Percentiles rank a stretch among this genome's conserved stretches.
Evolutionary conservation across 306 rosid genomes (phyloP).

Genomic region (Trifolium dubium): DNA sequence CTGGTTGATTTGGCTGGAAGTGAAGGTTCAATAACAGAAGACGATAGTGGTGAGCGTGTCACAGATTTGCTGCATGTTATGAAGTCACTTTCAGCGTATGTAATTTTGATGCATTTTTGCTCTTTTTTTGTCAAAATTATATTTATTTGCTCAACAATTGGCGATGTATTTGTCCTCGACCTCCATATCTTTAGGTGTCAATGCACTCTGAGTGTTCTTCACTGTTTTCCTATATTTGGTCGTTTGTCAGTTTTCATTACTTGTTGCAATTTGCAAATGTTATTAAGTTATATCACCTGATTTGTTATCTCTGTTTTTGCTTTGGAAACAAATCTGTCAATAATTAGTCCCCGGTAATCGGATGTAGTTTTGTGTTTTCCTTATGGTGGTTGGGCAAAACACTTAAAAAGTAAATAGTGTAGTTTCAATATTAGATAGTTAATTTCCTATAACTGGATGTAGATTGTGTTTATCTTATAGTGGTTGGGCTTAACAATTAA

Average conservation of each 20-base stretch:
- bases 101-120: slow-evolving; percentile 38
- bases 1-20: slow-evolving; percentile 97
- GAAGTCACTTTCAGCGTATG: slow-evolving; percentile 99
- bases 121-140: slow-evolving; percentile 29
- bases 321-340: slow-evolving; percentile 7
- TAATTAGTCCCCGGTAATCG: slow-evolving; percentile 9
- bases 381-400: slow-evolving; percentile 19
- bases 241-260: slow-evolving; percentile 26
- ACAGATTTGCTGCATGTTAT: slow-evolving; percentile 95
- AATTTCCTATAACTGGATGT: slow-evolving; percentile 15
- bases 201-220: not conserved
- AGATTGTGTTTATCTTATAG: not conserved
- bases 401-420: not conserved
- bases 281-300: slow-evolving; percentile 15
- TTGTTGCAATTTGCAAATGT: slow-evolving; percentile 28
- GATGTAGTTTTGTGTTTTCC: slow-evolving; percentile 4
- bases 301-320: no score
- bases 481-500: not conserved
- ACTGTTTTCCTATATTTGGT: slow-evolving; percentile 14
- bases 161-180: not conserved
- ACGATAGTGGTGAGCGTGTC: slow-evolving; percentile 85
- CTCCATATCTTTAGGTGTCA: slow-evolving; percentile 8
- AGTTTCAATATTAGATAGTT: slow-evolving; percentile 9
- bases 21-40: slow-evolving; percentile 87
- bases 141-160: slow-evolving; percentile 27